A percentile compares a stretch with the other conserved stretches of the same genome.
Evolutionary conservation across 495 filamentous ascomycete genomes (phyloP).

Genomic region (Rhizodiscina lignyota): DNA sequence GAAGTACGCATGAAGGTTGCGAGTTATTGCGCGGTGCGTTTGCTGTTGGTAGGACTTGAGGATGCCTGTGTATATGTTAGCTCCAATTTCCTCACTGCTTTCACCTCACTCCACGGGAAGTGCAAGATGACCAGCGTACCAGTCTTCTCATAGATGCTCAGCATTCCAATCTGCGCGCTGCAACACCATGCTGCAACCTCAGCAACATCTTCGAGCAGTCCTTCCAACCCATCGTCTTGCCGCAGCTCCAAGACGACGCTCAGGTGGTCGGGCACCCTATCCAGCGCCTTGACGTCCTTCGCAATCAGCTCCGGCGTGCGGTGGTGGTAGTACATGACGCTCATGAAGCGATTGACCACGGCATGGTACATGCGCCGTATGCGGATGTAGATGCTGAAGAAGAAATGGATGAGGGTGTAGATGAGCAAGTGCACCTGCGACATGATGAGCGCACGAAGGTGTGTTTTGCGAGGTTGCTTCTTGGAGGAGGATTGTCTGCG

Average conservation of each 20-base stretch:
- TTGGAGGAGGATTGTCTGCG: background rate
- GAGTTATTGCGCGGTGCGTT: constrained; percentile 52
- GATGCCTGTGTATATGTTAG: constrained; percentile 35
- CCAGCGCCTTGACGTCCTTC: constrained; percentile 61
- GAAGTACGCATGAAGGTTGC: constrained; percentile 71
- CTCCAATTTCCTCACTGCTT: background rate
- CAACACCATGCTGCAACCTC: constrained; percentile 87
- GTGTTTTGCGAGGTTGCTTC: background rate
- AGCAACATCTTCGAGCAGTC: constrained; percentile 72
- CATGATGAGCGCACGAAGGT: constrained; percentile 26
- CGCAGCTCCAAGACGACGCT: constrained; percentile 72
- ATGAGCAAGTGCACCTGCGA: constrained; percentile 49
- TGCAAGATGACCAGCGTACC: constrained; percentile 43
- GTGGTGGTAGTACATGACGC: constrained; percentile 82
- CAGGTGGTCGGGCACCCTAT: constrained; percentile 64
- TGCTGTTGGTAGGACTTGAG: constrained; percentile 72
- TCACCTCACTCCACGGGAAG: background rate
- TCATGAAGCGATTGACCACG: constrained; percentile 53
- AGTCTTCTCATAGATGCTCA: constrained; percentile 83
- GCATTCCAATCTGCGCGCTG: constrained; percentile 62
- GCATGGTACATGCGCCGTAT: constrained; percentile 63
- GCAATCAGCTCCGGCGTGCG: constrained; percentile 80
- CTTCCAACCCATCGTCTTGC: constrained; percentile 55
- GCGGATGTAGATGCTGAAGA: constrained; percentile 79
- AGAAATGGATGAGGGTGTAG: constrained; percentile 54